phyloP scores from a whole-genome alignment of 495 filamentous ascomycete genomes.

The Penicillium parvum region DNA sequence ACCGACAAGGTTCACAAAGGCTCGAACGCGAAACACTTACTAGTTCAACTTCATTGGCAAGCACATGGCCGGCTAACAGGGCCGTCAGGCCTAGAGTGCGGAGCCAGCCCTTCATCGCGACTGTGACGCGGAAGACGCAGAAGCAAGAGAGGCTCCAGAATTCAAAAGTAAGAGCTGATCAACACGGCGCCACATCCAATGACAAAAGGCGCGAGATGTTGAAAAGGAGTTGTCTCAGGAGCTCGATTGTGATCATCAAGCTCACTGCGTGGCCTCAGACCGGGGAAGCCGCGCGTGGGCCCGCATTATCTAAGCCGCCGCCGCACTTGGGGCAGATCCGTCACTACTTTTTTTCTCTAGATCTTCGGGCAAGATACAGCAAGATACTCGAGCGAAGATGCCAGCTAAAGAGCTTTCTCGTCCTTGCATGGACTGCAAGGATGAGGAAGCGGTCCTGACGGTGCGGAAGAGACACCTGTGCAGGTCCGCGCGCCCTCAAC shows the following conservation, averaged over 20 bases:
- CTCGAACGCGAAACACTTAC: constrained; percentile 42
- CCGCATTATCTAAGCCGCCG: constrained; percentile 29
- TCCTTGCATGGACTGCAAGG: constrained; percentile 41
- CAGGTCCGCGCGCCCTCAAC: constrained; percentile 30
- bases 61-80: constrained; percentile 48
- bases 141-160: constrained; percentile 27
- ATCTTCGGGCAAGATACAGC: constrained; percentile 1
- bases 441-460: constrained; percentile 32
- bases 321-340: constrained; percentile 6
- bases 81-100: constrained; percentile 46
- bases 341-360: constrained; percentile 13
- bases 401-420: constrained; percentile 32
- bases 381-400: constrained; percentile 21
- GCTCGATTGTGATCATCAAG: too few species aligned
- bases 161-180: constrained; percentile 10
- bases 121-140: too few species aligned
- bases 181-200: constrained; percentile 16
- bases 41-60: constrained; percentile 61
- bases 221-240: constrained; percentile 11
- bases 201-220: not conserved
- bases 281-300: constrained; percentile 33
- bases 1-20: not conserved
- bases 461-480: constrained; percentile 45
- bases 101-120: constrained; percentile 53
- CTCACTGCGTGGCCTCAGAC: constrained; percentile 21